Evolutionary conservation across 2,329 filamentous ascomycete genomes (phyloP).

Genomic region (Aspergillus hiratsukae): DNA sequence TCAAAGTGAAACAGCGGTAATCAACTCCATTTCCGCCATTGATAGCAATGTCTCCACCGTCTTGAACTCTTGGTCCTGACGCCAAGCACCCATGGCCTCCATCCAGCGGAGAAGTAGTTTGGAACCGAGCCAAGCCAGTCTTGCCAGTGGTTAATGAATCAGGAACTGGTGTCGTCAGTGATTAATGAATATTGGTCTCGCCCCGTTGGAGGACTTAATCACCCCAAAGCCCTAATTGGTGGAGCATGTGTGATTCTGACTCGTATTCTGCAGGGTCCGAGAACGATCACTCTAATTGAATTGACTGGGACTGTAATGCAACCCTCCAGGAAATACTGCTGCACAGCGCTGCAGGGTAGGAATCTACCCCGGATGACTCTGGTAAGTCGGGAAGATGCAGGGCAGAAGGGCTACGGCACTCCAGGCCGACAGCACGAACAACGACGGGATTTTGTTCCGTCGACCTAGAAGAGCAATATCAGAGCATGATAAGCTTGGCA

Average conservation of each 20-base stretch:
- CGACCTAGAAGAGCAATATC: not conserved
- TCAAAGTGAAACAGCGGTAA: not conserved
- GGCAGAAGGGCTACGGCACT: not conserved
- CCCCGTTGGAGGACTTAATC: not conserved
- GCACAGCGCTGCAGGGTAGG: not conserved
- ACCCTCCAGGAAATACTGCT: not conserved
- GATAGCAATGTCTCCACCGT: not conserved
- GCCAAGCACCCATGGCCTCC: not conserved
- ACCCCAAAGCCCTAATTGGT: not conserved
- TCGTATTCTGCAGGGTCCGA: not conserved
- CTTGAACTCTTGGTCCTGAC: not conserved
- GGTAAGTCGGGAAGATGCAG: not conserved
- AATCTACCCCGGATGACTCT: too few species aligned
- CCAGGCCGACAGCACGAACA: not conserved
- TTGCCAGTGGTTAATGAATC: too few species aligned
- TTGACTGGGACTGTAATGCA: too few species aligned
- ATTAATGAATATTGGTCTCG: not conserved
- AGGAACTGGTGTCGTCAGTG: too few species aligned
- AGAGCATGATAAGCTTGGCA: not conserved
- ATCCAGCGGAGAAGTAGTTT: not conserved
- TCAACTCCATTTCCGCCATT: not conserved
- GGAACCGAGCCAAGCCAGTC: not conserved
- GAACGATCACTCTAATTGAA: not conserved
- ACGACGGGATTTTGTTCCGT: not conserved
- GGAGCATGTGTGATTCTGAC: not conserved